These are phyloP conservation scores for Tuber borchii DNA, from an alignment of 495 filamentous ascomycete species.

Conservation along the genomic window DNA sequence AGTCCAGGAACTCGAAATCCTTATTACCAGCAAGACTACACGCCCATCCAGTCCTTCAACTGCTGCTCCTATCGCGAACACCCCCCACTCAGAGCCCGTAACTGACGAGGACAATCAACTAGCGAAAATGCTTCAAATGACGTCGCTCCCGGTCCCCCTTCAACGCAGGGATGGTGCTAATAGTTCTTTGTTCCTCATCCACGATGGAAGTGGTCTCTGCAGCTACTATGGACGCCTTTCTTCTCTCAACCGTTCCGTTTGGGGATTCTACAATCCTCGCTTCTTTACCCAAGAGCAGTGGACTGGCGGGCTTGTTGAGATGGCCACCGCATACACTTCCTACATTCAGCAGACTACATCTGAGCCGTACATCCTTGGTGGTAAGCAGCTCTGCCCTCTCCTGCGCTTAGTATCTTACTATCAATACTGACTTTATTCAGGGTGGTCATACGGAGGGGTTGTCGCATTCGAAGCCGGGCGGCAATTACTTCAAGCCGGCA, in stretches of 20 bases:
- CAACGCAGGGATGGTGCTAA: slow-evolving; percentile 19
- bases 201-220: slow-evolving; percentile 68
- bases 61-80: not conserved
- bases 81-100: not conserved
- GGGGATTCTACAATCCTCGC: slow-evolving; percentile 62
- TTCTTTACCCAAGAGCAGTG: slow-evolving; percentile 54
- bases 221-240: slow-evolving; percentile 57
- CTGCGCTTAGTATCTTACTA: slow-evolving; percentile 4
- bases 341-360: slow-evolving; percentile 59
- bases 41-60: slow-evolving; percentile 11
- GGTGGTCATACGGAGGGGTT: slow-evolving; percentile 82
- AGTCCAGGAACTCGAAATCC: slow-evolving; percentile 23
- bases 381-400: slow-evolving; percentile 30
- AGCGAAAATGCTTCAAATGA: slow-evolving; percentile 35
- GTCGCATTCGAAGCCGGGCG: slow-evolving; percentile 77
- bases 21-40: slow-evolving; percentile 26
- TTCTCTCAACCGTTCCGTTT: slow-evolving; percentile 48
- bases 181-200: slow-evolving; percentile 59
- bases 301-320: slow-evolving; percentile 52
- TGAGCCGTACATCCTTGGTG: slow-evolving; percentile 63
- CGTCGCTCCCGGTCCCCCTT: slow-evolving; percentile 16
- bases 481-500: slow-evolving; percentile 61
- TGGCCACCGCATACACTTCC: slow-evolving; percentile 52
- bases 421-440: slow-evolving; percentile 4
- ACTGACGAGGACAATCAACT: slow-evolving; percentile 14